phyloP scores from a whole-genome alignment of 148 eudicot species.

The Arctostaphylos glauca region DNA sequence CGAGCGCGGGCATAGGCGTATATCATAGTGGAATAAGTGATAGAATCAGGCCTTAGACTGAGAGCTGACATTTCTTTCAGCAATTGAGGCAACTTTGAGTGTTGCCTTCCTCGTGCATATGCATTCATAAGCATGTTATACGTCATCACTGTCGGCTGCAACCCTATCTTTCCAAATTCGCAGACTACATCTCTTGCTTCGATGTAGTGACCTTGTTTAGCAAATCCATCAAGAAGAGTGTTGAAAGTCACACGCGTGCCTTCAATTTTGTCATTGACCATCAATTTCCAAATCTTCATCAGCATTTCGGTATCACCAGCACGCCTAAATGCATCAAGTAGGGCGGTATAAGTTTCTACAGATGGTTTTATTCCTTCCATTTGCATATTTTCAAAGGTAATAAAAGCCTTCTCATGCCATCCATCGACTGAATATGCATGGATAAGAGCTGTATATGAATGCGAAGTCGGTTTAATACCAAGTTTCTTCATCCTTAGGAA shows the following conservation, averaged over 20 bases:
- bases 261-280: slow-evolving; percentile 64
- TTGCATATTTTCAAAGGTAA: slow-evolving; percentile 71
- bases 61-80: slow-evolving; percentile 77
- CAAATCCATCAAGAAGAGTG: slow-evolving; percentile 85
- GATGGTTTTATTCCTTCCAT: slow-evolving; percentile 77
- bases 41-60: slow-evolving; percentile 73
- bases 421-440: slow-evolving; percentile 77
- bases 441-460: slow-evolving; percentile 85
- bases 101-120: slow-evolving; percentile 86
- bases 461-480: slow-evolving; percentile 79
- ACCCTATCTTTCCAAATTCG: slow-evolving; percentile 78
- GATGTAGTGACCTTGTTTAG: slow-evolving; percentile 78
- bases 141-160: slow-evolving; percentile 80
- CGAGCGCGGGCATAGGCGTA: slow-evolving; percentile 84
- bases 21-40: slow-evolving; percentile 87
- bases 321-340: slow-evolving; percentile 84
- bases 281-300: slow-evolving; percentile 83
- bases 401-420: slow-evolving; percentile 90
- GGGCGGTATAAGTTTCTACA: slow-evolving; percentile 82
- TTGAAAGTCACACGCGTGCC: slow-evolving; percentile 86
- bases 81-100: slow-evolving; percentile 73
- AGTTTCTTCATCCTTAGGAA: slow-evolving; percentile 81
- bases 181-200: slow-evolving; percentile 85
- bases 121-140: slow-evolving; percentile 96
- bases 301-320: slow-evolving; percentile 77